Evolutionary conservation across 495 filamentous ascomycete species (phyloP).

Genomic region (Penicillium turbatum): DNA sequence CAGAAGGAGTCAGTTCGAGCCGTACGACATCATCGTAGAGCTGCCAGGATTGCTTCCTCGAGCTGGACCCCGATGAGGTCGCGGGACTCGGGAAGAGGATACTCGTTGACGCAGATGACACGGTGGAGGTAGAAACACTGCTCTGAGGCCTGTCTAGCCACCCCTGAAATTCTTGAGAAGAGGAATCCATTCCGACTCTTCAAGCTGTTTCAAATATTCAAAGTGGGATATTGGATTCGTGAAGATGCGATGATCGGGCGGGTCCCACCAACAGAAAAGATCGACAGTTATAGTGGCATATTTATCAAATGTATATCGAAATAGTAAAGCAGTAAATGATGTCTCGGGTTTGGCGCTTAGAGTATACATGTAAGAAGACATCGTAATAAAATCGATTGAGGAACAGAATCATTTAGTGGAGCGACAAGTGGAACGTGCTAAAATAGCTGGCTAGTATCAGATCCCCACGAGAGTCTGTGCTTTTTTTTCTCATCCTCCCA

Average conservation of each 20-base stretch:
- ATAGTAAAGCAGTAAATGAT: not conserved
- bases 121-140: conserved; percentile 38
- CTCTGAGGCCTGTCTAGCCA: conserved; percentile 40
- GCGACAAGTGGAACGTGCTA: too few species aligned
- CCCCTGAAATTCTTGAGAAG: conserved; percentile 30
- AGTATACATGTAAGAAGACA: too few species aligned
- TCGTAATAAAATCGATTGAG: too few species aligned
- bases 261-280: conserved; percentile 20
- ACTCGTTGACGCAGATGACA: conserved; percentile 37
- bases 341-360: too few species aligned
- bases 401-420: too few species aligned
- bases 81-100: conserved; percentile 33
- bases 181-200: conserved; percentile 25
- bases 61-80: conserved; percentile 32
- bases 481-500: too few species aligned
- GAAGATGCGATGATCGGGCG: conserved; percentile 16
- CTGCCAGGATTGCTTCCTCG: conserved; percentile 33
- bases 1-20: conserved; percentile 32
- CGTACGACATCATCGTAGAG: conserved; percentile 38
- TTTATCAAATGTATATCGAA: not conserved
- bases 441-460: too few species aligned
- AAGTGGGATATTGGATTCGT: not conserved
- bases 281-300: conserved; percentile 14
- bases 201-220: not conserved
- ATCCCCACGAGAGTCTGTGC: too few species aligned